phyloP scores from a whole-genome alignment of 352 stramenopile genomes.

The Globisporangium spiculum region DNA sequence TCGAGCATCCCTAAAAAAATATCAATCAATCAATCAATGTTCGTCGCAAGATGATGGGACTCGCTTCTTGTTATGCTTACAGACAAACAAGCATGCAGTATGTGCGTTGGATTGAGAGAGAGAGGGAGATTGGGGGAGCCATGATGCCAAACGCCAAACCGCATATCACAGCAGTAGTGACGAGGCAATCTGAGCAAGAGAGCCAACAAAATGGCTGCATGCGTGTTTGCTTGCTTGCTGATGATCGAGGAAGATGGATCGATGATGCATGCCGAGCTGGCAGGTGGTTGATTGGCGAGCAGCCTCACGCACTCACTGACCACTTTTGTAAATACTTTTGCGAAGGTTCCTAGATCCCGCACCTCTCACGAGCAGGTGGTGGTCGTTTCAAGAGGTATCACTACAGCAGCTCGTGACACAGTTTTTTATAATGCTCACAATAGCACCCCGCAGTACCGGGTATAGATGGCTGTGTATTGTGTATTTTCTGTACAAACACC shows the following conservation, averaged over 20 bases:
- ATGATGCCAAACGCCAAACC: not conserved
- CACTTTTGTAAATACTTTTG: too few relatives aligned
- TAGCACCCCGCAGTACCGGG: too few relatives aligned
- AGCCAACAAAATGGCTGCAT: not conserved
- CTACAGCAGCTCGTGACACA: too few relatives aligned
- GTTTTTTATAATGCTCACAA: too few relatives aligned
- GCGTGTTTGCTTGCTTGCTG: not conserved
- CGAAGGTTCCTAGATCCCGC: not conserved
- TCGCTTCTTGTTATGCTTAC: too few relatives aligned
- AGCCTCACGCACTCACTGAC: not conserved
- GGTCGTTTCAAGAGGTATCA: not conserved
- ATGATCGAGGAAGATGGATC: not conserved
- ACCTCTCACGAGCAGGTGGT: not conserved
- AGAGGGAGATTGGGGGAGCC: not conserved
- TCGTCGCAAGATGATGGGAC: not conserved
- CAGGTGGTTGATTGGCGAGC: not conserved
- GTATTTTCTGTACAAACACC: too few relatives aligned
- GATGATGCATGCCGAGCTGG: constrained; percentile 3
- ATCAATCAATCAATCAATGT: not conserved
- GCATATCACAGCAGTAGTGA: not conserved
- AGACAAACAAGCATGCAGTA: not conserved
- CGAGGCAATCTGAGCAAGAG: not conserved
- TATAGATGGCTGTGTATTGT: too few relatives aligned
- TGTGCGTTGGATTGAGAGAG: not conserved
- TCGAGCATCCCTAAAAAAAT: not conserved